A percentile compares a stretch with the other conserved stretches of the same genome.
Conservation (phyloP, 257 asterid species). For the Phtheirospermum japonicum region DNA sequence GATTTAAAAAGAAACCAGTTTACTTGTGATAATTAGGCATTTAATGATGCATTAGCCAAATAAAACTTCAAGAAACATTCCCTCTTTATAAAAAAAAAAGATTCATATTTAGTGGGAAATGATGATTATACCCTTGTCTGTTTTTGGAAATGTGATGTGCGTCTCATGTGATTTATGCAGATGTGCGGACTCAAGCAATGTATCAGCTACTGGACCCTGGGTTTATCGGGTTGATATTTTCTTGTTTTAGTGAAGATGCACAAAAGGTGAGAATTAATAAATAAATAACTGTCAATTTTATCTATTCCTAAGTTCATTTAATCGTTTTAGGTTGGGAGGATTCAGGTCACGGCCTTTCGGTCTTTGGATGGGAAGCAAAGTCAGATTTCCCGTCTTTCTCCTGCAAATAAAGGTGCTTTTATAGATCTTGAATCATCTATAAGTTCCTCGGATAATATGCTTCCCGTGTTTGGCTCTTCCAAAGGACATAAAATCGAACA, state of each 20-base stretch:
- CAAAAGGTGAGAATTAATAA: neutral
- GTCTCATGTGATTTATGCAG: neutral
- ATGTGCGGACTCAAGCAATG: neutral
- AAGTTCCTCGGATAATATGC: neutral
- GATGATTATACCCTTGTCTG: neutral
- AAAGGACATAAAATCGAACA: neutral
- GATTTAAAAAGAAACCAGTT: too few relatives aligned
- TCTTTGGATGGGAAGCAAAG: neutral
- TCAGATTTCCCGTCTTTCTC: neutral
- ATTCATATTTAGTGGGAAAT: neutral
- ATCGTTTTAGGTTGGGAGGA: neutral
- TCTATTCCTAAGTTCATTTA: neutral
- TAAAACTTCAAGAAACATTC: too few relatives aligned
- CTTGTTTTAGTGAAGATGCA: constrained; percentile 8
- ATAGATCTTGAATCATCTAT: neutral
- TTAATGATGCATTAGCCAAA: neutral
- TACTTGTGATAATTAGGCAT: neutral
- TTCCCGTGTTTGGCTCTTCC: neutral
- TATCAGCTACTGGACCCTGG: constrained; percentile 5
- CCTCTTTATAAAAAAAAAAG: neutral
- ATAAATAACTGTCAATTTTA: neutral
- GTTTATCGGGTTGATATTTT: neutral
- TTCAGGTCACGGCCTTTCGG: constrained; percentile 8
- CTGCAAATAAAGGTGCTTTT: neutral
- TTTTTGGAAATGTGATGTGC: too few relatives aligned